These are phyloP conservation scores for Diospyros lotus DNA, from an alignment of 148 eudicot species.

Conservation along the genomic window DNA sequence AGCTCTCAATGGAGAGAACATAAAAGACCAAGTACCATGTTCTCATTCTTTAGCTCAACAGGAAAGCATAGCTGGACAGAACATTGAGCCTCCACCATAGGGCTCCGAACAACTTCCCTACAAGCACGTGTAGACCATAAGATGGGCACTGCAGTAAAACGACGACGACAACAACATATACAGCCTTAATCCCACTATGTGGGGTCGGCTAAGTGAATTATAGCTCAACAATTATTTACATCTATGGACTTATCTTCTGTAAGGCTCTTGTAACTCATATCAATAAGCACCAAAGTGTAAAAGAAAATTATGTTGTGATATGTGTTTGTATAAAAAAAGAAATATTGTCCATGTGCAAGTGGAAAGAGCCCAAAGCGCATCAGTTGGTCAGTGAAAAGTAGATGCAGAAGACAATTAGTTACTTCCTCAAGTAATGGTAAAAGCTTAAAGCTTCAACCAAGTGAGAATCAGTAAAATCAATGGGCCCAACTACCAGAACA, in stretches of 20 bases:
- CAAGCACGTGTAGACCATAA: slow-evolving; percentile 24
- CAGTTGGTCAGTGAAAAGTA: not conserved
- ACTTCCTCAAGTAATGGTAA: not conserved
- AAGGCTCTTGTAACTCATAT: too few species aligned
- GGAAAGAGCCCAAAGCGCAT: not conserved
- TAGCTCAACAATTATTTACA: too few species aligned
- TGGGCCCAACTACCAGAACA: slow-evolving; percentile 2
- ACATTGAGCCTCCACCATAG: slow-evolving; percentile 97
- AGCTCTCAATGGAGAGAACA: not conserved
- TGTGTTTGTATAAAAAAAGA: not conserved
- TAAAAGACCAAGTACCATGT: slow-evolving; percentile 45
- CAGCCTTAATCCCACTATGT: too few species aligned
- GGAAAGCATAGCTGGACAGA: slow-evolving; percentile 84
- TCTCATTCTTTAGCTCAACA: slow-evolving; percentile 60
- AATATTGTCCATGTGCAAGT: not conserved
- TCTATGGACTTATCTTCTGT: too few species aligned
- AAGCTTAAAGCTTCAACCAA: not conserved
- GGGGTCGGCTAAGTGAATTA: too few species aligned
- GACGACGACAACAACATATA: too few species aligned
- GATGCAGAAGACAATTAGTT: not conserved
- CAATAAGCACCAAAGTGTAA: too few species aligned
- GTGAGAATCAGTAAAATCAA: not conserved
- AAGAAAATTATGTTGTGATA: not conserved
- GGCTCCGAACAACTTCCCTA: slow-evolving; percentile 89
- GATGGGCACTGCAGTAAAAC: not conserved